Base-by-base conservation (phyloP, 306 rosid genomes). In the Corylus heterophylla region DNA sequence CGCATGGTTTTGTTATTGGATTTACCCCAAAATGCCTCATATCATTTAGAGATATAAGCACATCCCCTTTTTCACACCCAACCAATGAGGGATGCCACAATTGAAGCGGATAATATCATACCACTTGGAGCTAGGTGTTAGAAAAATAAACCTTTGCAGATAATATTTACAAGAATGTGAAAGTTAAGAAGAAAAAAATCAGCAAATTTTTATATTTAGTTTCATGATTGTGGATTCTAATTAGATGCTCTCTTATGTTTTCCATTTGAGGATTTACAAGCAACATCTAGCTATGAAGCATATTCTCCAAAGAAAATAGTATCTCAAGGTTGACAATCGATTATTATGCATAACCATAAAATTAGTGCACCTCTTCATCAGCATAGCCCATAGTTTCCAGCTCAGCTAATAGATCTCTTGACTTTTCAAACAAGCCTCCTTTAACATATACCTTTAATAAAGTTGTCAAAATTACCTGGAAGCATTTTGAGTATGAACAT, bases 381-480 rank as follows among this genome's bases (percentile, higher is more conserved):
- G 97, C 97, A 85, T 88, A 87, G 69, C 97, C 95, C 85, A 86
- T 77, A 77, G 88, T 81, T 83, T 91, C 89, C 82, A 94, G 82
- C 80, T 94, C 89, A 14, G 83, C 80, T 83, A 94, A 78, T 62
- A 92, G 79, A 71, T 92, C 88, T 80, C 89, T 89, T 37, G 98
- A 92, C 82, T 91, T 92, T 78, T 92, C 95, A 56, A 94, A 92
- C 88, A 92, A 82, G 50, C 97, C 92, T 85, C 97, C 97, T 86
- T 86, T 91, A 71, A 89, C 97, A 88, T 94, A 94, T 61, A 89
- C 97, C 90, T 94, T 94, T 69, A 94, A 83, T 79, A 94, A 79
- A 56, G 98, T 94, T 55, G 97, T 94, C 86, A 92, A 90, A 85
- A 85, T 80, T 83, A 94, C 93, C 98, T 94, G 97, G 82, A 80